These are phyloP conservation scores for Phaeotremella skinneri DNA, from an alignment of 768 basidiomycete genomes.

Conservation along the genomic window DNA sequence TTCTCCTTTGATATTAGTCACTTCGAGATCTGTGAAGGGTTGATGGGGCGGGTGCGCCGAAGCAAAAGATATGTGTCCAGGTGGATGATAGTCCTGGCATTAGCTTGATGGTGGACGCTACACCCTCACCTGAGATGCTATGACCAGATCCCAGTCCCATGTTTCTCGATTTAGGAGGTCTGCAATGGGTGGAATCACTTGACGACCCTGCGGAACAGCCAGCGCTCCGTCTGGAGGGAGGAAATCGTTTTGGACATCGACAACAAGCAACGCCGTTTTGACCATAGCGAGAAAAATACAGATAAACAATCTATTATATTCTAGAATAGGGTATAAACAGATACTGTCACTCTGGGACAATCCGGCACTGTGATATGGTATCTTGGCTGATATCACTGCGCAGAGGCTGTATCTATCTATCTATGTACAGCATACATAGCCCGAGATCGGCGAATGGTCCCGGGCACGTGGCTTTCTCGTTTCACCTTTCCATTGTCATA, in stretches of 20 bases:
- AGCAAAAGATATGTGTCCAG: conserved; percentile 69
- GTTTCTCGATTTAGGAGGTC: conserved; percentile 56
- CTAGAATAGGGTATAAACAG: too few species aligned
- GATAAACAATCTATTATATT: too few species aligned
- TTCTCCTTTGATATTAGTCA: conserved; percentile 38
- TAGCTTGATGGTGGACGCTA: conserved; percentile 10
- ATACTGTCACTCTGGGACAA: too few species aligned
- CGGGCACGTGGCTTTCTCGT: too few species aligned
- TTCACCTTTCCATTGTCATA: too few species aligned
- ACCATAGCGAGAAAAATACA: conserved; percentile 21
- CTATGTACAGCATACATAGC: too few species aligned
- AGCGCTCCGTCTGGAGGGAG: conserved; percentile 65
- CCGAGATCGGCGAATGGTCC: too few species aligned
- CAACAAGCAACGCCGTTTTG: conserved; percentile 61
- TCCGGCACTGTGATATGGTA: too few species aligned
- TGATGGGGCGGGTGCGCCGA: conserved; percentile 54
- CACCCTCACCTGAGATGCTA: conserved; percentile 53
- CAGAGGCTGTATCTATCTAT: too few species aligned
- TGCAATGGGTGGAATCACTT: conserved; percentile 62
- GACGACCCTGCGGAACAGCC: conserved; percentile 63
- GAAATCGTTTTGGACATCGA: conserved; percentile 85
- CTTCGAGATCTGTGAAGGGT: conserved; percentile 54
- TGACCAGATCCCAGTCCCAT: conserved; percentile 53
- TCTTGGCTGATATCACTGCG: too few species aligned
- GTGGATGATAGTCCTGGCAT: conserved; percentile 55